These are phyloP conservation scores for Ogataea hybrid DNA, from an alignment of 1,139 yeast species.

Conservation along the genomic window DNA sequence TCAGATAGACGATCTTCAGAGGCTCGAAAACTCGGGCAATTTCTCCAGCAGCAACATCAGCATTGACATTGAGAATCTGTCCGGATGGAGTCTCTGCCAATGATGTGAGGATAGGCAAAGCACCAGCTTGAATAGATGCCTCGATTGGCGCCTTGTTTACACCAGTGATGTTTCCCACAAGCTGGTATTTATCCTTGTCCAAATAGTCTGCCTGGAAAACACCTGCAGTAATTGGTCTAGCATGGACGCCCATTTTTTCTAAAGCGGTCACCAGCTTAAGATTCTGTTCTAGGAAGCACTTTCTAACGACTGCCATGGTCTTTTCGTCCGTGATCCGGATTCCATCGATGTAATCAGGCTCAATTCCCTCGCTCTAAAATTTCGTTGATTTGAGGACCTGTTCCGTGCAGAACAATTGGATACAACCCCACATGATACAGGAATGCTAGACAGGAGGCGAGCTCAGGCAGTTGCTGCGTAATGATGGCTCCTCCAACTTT, in stretches of 20 bases:
- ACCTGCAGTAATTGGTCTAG: slow-evolving; percentile 98
- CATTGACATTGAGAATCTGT: slow-evolving; percentile 94
- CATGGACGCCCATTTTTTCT: slow-evolving; percentile 95
- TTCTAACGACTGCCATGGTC: slow-evolving; percentile 95
- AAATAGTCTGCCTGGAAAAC: slow-evolving; percentile 93
- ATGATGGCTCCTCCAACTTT: slow-evolving; percentile 99
- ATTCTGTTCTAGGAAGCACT: slow-evolving; percentile 93
- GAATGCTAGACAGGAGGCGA: slow-evolving; percentile 94
- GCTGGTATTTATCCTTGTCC: slow-evolving; percentile 84
- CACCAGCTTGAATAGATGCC: slow-evolving; percentile 94
- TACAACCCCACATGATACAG: slow-evolving; percentile 95
- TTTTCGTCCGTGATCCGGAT: slow-evolving; percentile 93
- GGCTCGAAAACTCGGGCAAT: slow-evolving; percentile 97
- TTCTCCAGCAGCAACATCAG: slow-evolving; percentile 99
- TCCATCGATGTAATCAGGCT: slow-evolving; percentile 95
- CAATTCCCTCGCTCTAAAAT: slow-evolving; percentile 91
- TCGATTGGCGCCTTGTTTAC: slow-evolving; percentile 92
- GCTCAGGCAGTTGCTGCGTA: slow-evolving; percentile 87
- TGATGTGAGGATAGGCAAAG: slow-evolving; percentile 93
- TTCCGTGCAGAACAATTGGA: slow-evolving; percentile 96
- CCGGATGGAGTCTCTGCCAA: slow-evolving; percentile 96
- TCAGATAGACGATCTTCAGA: slow-evolving; percentile 88
- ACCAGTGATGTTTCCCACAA: slow-evolving; percentile 85
- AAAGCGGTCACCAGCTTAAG: slow-evolving; percentile 91
- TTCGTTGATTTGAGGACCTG: slow-evolving; percentile 98